These are phyloP conservation scores for Fusarium musae DNA, from an alignment of 2,329 filamentous ascomycete species.

Conservation along the genomic window DNA sequence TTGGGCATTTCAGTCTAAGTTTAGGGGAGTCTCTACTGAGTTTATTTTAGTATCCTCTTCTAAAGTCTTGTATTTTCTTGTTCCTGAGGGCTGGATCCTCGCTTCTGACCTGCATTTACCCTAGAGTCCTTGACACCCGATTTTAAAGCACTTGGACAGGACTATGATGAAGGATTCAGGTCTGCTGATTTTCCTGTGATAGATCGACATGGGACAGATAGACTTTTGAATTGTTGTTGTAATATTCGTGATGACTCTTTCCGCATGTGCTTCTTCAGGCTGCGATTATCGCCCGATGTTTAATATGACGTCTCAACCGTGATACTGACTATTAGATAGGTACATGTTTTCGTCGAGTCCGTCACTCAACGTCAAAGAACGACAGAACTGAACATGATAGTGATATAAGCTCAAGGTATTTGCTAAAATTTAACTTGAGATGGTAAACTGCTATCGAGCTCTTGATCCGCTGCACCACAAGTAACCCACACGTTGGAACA, in stretches of 20 bases:
- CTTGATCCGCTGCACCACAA: background rate
- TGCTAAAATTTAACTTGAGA: background rate
- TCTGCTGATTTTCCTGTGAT: constrained; percentile 1
- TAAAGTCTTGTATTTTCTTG: background rate
- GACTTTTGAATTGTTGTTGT: background rate
- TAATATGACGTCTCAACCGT: no score
- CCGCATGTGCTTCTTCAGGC: background rate
- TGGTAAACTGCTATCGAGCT: background rate
- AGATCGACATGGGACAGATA: background rate
- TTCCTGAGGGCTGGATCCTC: background rate
- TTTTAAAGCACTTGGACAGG: background rate
- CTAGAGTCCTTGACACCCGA: background rate
- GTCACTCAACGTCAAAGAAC: background rate
- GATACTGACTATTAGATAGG: no score
- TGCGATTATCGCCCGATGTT: no score
- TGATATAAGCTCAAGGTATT: background rate
- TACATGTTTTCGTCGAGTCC: no score
- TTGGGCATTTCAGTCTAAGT: background rate
- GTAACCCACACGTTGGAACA: background rate
- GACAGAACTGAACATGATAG: background rate
- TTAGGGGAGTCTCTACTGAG: background rate
- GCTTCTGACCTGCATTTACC: constrained; percentile 7
- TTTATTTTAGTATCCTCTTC: background rate
- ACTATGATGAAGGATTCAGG: constrained; percentile 5
- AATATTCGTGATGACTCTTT: background rate